A percentile compares a stretch with the other conserved stretches of the same genome.
Evolutionary conservation across 495 filamentous ascomycete species (phyloP).

Genomic region (Rhypophila decipiens): DNA sequence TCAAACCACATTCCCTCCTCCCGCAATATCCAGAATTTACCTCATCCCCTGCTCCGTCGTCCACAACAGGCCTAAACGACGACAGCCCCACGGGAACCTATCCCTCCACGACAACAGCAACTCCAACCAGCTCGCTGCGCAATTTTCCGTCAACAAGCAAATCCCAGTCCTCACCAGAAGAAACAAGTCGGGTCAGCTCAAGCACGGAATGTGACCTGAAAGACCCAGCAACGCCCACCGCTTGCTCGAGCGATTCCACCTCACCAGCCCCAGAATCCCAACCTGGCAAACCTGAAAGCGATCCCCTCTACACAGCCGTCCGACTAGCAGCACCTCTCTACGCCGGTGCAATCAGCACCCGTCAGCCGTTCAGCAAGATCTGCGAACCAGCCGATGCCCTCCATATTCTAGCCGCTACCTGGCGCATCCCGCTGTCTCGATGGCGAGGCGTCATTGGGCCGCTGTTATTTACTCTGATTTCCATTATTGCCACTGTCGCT

Average conservation of each 20-base stretch:
- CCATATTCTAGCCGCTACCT: conserved; percentile 10
- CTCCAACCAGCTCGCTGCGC: neutral
- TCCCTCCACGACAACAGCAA: neutral
- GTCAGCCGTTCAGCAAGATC: conserved; percentile 8
- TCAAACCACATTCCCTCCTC: conserved; percentile 11
- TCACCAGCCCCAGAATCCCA: neutral
- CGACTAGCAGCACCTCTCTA: conserved; percentile 15
- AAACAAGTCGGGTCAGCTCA: too few relatives aligned
- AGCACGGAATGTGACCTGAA: too few relatives aligned
- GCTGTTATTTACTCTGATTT: conserved; percentile 11
- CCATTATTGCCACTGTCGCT: conserved; percentile 11
- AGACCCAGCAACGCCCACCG: neutral
- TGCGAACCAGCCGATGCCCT: conserved; percentile 13
- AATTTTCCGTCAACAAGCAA: too few relatives aligned
- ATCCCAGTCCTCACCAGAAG: too few relatives aligned
- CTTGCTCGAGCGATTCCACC: neutral
- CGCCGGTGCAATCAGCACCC: conserved; percentile 13
- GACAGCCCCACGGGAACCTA: too few relatives aligned
- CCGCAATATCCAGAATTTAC: conserved; percentile 9
- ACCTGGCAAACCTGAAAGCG: neutral
- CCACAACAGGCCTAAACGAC: neutral
- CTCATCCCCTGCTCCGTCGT: neutral
- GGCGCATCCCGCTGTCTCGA: conserved; percentile 13
- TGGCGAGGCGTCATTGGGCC: conserved; percentile 16
- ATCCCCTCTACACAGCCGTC: conserved; percentile 14